Percentiles rank a stretch among this genome's conserved stretches.
Evolutionary conservation across 257 asterid species (phyloP).

Genomic region (Salvia miltiorrhiza): DNA sequence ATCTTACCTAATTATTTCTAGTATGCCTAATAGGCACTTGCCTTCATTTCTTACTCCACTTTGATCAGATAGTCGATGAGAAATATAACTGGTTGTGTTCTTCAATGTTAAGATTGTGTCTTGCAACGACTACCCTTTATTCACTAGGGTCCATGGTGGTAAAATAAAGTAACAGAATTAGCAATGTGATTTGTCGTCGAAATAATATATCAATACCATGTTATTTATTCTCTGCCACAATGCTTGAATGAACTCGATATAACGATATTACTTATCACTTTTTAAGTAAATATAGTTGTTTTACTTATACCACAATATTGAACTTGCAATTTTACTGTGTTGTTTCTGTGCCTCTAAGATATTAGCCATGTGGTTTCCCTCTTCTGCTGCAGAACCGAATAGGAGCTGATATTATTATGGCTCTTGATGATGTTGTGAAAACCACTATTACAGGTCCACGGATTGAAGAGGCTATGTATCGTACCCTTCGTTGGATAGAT

Average conservation of each 20-base stretch:
- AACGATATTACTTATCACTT: too few relatives aligned
- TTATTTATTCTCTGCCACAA: too few relatives aligned
- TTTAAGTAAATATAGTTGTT: too few relatives aligned
- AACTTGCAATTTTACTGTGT: background rate
- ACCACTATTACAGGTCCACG: conserved; percentile 97
- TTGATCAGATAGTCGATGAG: background rate
- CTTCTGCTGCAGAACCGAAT: conserved; percentile 73
- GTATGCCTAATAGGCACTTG: background rate
- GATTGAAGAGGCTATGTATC: conserved; percentile 95
- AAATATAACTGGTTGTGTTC: background rate
- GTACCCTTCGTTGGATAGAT: conserved; percentile 99
- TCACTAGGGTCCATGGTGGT: background rate
- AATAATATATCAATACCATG: background rate
- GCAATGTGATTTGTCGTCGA: background rate
- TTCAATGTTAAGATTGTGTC: background rate
- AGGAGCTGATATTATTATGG: conserved; percentile 99
- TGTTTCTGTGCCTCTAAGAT: conserved; percentile 9
- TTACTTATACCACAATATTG: background rate
- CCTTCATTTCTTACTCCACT: background rate
- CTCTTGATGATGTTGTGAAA: conserved; percentile 98
- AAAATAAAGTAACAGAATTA: background rate
- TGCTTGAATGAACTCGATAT: too few relatives aligned
- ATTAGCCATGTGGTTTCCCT: conserved; percentile 19
- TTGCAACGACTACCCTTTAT: background rate
- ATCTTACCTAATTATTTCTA: background rate